These are phyloP conservation scores for Thielaviopsis populi DNA, from an alignment of 2,329 filamentous ascomycete genomes.

Conservation along the genomic window DNA sequence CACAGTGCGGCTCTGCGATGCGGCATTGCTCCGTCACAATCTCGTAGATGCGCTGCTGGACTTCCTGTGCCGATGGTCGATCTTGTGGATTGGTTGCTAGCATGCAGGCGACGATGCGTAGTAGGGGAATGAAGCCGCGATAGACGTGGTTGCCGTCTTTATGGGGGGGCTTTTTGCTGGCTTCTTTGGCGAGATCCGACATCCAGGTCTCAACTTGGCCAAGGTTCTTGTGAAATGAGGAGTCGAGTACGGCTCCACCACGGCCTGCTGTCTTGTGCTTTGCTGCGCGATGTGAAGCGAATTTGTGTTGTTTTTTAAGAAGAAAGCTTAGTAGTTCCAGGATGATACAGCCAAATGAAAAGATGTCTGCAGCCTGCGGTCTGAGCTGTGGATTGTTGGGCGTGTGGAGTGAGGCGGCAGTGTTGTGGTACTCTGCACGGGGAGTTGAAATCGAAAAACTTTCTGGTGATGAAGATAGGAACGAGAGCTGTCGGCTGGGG, in stretches of 20 bases:
- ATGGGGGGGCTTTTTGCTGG: constrained; percentile 30
- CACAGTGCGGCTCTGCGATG: constrained; percentile 38
- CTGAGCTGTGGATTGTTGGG: constrained; percentile 33
- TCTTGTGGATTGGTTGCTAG: constrained; percentile 36
- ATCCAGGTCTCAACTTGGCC: constrained; percentile 58
- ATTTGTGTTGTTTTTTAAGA: constrained; percentile 51
- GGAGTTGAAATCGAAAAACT: constrained; percentile 25
- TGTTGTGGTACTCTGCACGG: constrained; percentile 17
- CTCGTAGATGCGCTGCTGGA: constrained; percentile 37
- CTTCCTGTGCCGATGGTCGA: constrained; percentile 37
- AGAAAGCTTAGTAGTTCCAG: constrained; percentile 56
- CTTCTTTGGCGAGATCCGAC: constrained; percentile 43
- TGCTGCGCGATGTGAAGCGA: constrained; percentile 49
- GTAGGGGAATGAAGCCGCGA: constrained; percentile 35
- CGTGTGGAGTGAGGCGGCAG: constrained; percentile 25
- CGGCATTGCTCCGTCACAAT: constrained; percentile 35
- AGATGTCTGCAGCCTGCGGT: constrained; percentile 51
- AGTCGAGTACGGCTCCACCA: constrained; percentile 48
- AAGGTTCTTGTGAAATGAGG: constrained; percentile 58
- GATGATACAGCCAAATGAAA: constrained; percentile 57
- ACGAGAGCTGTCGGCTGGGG: constrained; percentile 20
- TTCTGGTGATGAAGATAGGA: constrained; percentile 26
- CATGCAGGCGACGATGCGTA: constrained; percentile 41
- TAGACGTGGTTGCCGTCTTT: constrained; percentile 32
- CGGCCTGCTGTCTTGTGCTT: constrained; percentile 45